These are phyloP conservation scores for Zasmidium cellare DNA, from an alignment of 2,329 filamentous ascomycete species.

Conservation along the genomic window DNA sequence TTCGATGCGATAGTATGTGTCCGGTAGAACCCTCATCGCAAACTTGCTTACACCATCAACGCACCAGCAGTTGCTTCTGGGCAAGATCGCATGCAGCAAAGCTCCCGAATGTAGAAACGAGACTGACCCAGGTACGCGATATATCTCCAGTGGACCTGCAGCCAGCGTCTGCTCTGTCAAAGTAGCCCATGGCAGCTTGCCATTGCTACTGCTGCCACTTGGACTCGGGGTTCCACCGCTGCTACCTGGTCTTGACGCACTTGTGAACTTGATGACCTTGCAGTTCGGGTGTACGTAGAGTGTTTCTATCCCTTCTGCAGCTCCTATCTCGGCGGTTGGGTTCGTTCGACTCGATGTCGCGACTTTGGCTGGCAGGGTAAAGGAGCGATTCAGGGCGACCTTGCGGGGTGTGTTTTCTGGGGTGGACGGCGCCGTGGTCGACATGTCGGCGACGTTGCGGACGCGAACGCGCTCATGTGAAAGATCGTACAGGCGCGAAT, in stretches of 20 bases:
- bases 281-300: conserved; percentile 73
- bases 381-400: conserved; percentile 42
- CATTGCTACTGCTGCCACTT: conserved; percentile 34
- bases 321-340: conserved; percentile 36
- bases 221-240: conserved; percentile 17
- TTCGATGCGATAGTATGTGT: conserved; percentile 89
- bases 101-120: conserved; percentile 85
- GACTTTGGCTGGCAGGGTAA: conserved; percentile 47
- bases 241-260: conserved; percentile 33
- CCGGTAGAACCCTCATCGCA: conserved; percentile 78
- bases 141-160: conserved; percentile 76
- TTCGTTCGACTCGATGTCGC: conserved; percentile 30
- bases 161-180: conserved; percentile 80
- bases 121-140: conserved; percentile 80
- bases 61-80: conserved; percentile 91
- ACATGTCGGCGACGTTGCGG: conserved; percentile 18
- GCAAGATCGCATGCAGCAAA: conserved; percentile 81
- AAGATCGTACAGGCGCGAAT: background rate
- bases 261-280: conserved; percentile 68
- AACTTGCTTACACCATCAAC: conserved; percentile 83
- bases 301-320: conserved; percentile 59
- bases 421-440: conserved; percentile 29
- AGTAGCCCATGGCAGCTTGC: conserved; percentile 71
- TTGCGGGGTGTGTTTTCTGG: conserved; percentile 29
- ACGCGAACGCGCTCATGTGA: conserved; percentile 4